Conservation (phyloP, 495 filamentous ascomycete species). For the Staphylotrichum tortipilum region DNA sequence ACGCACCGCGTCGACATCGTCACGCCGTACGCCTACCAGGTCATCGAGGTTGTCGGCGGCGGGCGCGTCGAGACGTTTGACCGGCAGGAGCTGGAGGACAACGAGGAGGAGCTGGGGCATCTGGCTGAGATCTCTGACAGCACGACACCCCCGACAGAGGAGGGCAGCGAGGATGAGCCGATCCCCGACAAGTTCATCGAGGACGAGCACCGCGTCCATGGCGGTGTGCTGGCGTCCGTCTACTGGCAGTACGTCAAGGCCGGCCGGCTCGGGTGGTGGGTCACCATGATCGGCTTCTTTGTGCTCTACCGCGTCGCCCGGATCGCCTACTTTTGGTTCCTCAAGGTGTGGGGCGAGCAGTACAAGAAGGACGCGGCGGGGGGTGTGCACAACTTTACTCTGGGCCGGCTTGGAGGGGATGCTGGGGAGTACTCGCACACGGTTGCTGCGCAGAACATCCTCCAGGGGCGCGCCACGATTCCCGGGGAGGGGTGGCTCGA, state of each 20-base stretch:
- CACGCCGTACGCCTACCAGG: conserved; percentile 54
- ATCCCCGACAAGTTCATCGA: conserved; percentile 71
- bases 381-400: neutral
- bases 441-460: neutral
- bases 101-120: conserved; percentile 19
- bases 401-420: neutral
- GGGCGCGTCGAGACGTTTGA: conserved; percentile 46
- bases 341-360: conserved; percentile 77
- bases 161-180: conserved; percentile 26
- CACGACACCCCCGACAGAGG: neutral
- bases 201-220: conserved; percentile 67
- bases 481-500: conserved; percentile 35
- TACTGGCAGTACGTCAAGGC: conserved; percentile 81
- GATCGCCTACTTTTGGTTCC: conserved; percentile 64
- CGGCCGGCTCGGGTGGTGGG: conserved; percentile 65
- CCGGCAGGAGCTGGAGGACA: conserved; percentile 17
- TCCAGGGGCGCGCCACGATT: neutral
- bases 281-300: conserved; percentile 48
- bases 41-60: conserved; percentile 52
- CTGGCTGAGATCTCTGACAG: conserved; percentile 8
- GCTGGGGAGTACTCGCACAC: neutral
- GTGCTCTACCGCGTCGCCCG: conserved; percentile 50
- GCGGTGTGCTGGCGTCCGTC: conserved; percentile 62
- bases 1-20: conserved; percentile 72
- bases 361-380: conserved; percentile 39